Base-by-base conservation (phyloP, 139 green algal genomes). In the Chlamydomonas schloesseri region DNA sequence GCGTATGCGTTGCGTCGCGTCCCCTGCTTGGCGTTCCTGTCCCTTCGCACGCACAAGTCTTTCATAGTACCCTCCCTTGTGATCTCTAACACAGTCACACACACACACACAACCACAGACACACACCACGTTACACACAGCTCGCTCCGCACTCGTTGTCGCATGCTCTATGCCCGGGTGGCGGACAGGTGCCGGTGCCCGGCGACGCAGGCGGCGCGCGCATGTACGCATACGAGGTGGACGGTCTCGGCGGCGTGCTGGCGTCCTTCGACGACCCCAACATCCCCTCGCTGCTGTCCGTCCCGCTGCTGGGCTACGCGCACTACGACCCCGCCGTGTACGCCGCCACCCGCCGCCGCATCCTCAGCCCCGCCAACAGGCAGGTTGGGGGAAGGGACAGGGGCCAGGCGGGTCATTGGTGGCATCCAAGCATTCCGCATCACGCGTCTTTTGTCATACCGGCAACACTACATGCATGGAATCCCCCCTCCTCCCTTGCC, bases 201-300 rank as follows among this genome's bases (percentile, higher is more conserved):
- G 34, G 34, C 69, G 33, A 34, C 21, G 34, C 18, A 10, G 69
- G 20, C 17, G 31, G 18, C 31, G 69, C 14, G 18, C 81, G 53
- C 13, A 78, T 94, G 37, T 95, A 95, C 77, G 93, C 90, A 14
- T 95, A 94, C 67, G 92, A 95, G 58, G 93, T 96, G 29, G 93
- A 96, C 62, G 93, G 93, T 2, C 77, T 92, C 18, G 92, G 89
- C 69, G 75, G 84, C 33, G 36, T 75, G 14, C 67, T 92, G 21
- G 50, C 53, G 21, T 86, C 92, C 67, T 92, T 92, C 79, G 93
- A 96, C 69, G 93, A 96, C 83, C 92, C 93, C 62, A 96, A 96
- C 72, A 58, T 96, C 68, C 93, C 93, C 21, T 93, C 86, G 13
- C 84, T 96, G 58, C 84, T 96, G 76, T 90, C 93, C 37, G 84